phyloP scores from a whole-genome alignment of 805 yeast species.

The Metschnikowia chrysomelidarum region DNA sequence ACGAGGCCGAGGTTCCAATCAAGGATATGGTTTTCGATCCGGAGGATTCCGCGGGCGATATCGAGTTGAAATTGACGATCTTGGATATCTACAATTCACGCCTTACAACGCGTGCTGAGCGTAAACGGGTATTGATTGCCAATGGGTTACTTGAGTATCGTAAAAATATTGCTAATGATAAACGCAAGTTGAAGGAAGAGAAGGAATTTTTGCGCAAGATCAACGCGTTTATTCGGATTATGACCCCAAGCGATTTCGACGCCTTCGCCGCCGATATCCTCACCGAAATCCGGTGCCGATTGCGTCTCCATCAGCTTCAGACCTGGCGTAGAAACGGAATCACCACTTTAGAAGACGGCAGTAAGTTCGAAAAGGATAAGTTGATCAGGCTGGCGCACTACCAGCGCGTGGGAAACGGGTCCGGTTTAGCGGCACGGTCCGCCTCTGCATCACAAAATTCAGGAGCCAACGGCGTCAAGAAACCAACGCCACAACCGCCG shows the following conservation, averaged over 20 bases:
- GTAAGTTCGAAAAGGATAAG: conserved; percentile 86
- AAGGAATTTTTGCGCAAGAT: conserved; percentile 73
- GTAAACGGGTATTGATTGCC: conserved; percentile 76
- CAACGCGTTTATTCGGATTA: conserved; percentile 76
- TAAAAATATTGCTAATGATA: conserved; percentile 76
- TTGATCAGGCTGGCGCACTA: conserved; percentile 59
- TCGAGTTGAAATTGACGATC: conserved; percentile 83
- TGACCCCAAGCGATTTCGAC: conserved; percentile 80
- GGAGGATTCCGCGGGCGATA: conserved; percentile 84
- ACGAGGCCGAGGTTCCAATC: conserved; percentile 91
- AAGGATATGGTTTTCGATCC: conserved; percentile 96
- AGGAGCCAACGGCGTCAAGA: conserved; percentile 21
- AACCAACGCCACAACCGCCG: conserved; percentile 38
- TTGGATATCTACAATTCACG: conserved; percentile 88
- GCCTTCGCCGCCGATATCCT: conserved; percentile 70
- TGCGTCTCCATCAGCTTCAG: conserved; percentile 84
- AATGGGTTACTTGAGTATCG: conserved; percentile 84
- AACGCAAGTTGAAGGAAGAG: conserved; percentile 84
- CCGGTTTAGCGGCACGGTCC: conserved; percentile 21
- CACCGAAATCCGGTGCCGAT: conserved; percentile 74
- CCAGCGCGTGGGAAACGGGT: conserved; percentile 51
- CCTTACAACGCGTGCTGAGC: conserved; percentile 87
- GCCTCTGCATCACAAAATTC: conserved; percentile 12
- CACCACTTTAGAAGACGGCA: conserved; percentile 77
- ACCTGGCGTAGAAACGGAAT: conserved; percentile 92